These are phyloP conservation scores for Didymella exigua DNA, from an alignment of 2,329 filamentous ascomycete genomes.

Conservation along the genomic window DNA sequence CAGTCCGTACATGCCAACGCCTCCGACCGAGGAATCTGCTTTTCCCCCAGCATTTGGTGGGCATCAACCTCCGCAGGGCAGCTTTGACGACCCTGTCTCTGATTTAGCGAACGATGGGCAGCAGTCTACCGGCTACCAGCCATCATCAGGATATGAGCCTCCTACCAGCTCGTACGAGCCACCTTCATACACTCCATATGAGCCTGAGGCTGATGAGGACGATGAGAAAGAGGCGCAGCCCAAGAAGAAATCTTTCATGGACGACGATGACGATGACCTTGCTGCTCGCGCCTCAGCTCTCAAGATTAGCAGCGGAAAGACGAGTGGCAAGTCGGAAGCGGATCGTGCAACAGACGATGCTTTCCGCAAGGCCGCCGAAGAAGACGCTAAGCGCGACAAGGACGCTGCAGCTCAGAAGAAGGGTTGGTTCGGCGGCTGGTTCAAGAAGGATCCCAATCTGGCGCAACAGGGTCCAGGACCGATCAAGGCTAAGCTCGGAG, in stretches of 20 bases:
- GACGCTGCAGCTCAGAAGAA: constrained; percentile 54
- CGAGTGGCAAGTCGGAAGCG: constrained; percentile 60
- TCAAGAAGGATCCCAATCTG: constrained; percentile 70
- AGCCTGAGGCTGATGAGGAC: constrained; percentile 57
- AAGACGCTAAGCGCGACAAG: constrained; percentile 65
- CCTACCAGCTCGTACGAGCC: constrained; percentile 36
- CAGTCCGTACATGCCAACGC: constrained; percentile 39
- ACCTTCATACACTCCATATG: constrained; percentile 54
- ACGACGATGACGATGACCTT: constrained; percentile 77
- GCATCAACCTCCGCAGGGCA: constrained; percentile 35
- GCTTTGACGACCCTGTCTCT: constrained; percentile 29
- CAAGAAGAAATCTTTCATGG: constrained; percentile 76
- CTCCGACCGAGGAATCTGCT: constrained; percentile 27
- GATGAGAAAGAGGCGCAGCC: constrained; percentile 52
- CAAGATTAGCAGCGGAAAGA: constrained; percentile 44
- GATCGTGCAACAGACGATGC: constrained; percentile 84
- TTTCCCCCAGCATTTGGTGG: constrained; percentile 33
- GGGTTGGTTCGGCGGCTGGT: constrained; percentile 83
- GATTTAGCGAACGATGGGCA: constrained; percentile 13
- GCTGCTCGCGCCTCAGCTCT: constrained; percentile 58
- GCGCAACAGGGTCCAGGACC: constrained; percentile 58
- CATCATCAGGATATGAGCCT: constrained; percentile 42
- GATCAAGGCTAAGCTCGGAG: constrained; percentile 92
- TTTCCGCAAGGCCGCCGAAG: constrained; percentile 81
- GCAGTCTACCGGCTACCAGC: constrained; percentile 29